Conservation (phyloP, 2,329 filamentous ascomycete genomes). For the Colletotrichum lentis region DNA sequence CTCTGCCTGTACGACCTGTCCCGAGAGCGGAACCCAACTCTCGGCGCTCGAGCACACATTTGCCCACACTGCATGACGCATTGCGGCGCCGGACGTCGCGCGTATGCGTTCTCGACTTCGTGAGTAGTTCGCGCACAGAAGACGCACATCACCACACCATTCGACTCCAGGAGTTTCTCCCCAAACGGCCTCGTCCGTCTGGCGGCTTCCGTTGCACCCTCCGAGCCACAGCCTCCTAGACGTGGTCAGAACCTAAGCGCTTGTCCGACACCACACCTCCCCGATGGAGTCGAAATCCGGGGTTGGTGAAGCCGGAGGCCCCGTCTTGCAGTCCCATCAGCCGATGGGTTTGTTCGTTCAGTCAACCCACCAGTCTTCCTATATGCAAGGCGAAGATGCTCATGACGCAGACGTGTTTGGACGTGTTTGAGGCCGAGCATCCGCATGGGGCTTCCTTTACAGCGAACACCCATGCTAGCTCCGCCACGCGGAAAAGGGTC, state of each 20-base stretch:
- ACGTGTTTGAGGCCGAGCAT: not conserved
- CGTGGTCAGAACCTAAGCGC: conserved; percentile 7
- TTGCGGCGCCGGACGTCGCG: not conserved
- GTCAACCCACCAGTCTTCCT: not conserved
- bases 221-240: not conserved
- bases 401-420: too few relatives aligned
- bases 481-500: conserved; percentile 5
- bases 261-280: conserved; percentile 20
- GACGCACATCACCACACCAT: not conserved
- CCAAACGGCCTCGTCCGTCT: conserved; percentile 1
- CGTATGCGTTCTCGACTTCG: not conserved
- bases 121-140: not conserved
- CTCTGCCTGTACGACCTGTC: not conserved
- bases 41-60: not conserved
- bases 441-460: conserved; percentile 2
- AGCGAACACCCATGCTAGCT: conserved; percentile 18
- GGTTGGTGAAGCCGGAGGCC: not conserved
- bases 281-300: conserved; percentile 4
- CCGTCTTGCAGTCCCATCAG: conserved; percentile 1
- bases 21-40: not conserved
- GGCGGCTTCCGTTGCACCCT: not conserved
- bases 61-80: not conserved
- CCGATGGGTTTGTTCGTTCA: not conserved
- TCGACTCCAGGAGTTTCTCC: not conserved
- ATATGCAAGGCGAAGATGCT: conserved; percentile 1